Percentiles rank a stretch among this genome's conserved stretches.
phyloP scores from a whole-genome alignment of 2,329 filamentous ascomycete genomes.

The Hymenotorrendiella dingleyae region DNA sequence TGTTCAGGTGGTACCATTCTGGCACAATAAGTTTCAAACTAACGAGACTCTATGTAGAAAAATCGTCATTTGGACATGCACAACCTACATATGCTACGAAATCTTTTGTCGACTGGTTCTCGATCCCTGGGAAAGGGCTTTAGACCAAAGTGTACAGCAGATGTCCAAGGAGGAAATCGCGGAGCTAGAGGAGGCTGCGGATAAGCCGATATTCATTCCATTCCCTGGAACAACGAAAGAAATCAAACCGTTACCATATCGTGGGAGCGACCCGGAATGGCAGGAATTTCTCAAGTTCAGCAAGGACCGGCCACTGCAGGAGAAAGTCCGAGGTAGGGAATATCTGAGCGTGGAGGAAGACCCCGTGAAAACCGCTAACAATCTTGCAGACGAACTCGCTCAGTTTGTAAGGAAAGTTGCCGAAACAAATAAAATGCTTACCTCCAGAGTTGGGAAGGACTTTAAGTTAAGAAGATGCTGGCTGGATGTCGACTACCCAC shows the following conservation, averaged over 20 bases:
- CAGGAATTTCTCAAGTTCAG: constrained; percentile 53
- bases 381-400: constrained; percentile 40
- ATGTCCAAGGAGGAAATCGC: constrained; percentile 38
- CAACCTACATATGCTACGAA: constrained; percentile 34
- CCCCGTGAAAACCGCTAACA: constrained; percentile 14
- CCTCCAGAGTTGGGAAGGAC: constrained; percentile 39
- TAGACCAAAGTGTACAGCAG: constrained; percentile 31
- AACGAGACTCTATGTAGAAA: constrained; percentile 9
- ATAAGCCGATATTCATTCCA: constrained; percentile 51
- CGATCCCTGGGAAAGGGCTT: constrained; percentile 32
- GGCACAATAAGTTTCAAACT: too few relatives aligned
- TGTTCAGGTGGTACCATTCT: too few relatives aligned
- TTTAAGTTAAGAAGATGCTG: constrained; percentile 46
- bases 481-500: constrained; percentile 57
- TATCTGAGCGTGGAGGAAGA: not conserved
- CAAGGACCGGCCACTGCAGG: constrained; percentile 43
- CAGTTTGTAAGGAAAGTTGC: constrained; percentile 38
- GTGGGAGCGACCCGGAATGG: constrained; percentile 58
- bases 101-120: constrained; percentile 43
- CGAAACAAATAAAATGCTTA: constrained; percentile 38
- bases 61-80: constrained; percentile 30
- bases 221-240: constrained; percentile 52
- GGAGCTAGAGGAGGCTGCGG: constrained; percentile 37
- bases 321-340: constrained; percentile 23
- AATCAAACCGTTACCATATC: constrained; percentile 45